Evolutionary conservation across 2,329 filamentous ascomycete genomes (phyloP), one percentile per base, ranked within the genome.

Genomic region (Fusarium fujikuroi): DNA sequence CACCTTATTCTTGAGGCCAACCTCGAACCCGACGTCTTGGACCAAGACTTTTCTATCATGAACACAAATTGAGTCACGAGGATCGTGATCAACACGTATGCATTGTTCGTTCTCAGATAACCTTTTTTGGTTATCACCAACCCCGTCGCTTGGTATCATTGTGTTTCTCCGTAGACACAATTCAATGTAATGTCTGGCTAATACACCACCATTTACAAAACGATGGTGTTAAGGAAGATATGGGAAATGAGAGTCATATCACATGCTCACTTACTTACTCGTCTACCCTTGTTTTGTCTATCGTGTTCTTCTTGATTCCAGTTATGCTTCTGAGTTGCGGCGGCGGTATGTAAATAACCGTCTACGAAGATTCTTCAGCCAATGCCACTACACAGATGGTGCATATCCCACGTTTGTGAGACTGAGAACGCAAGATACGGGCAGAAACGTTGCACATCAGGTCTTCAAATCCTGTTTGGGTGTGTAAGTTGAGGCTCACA

Each of bases 271-370:
- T 49, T 21, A 25, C 25, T 52, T 44, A 69, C 28, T 47, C 19
- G 2, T 23, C 52, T 32, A 50, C 39, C 65, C 62, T 57, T 71
- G 61, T 19, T 52, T 50, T 50, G 16, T 32, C 28, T 57, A 49
- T 43, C 34, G 52, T 52, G 14, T 67, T 60, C 37, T 63, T 40
- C 28, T 60, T 47, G 59, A 50, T 72, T 58, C 39, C 65, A 73
- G 60, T 39, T 50, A 19, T 43, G 39, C 39, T 66, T 59, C 32
- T 58, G 36, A 53, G 34, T 42, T 59, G 46, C 67, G 59, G 71
- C 71, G 70, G 71, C 70, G 71, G 71, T 73, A 73, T 73, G 71
- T 73, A 73, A 59, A 74, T 73, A 73, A 61, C 71, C 71, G 67
- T 61, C 60, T 50, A 36, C 32, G 7, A 37, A 40, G 54, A 47